phyloP scores from a whole-genome alignment of 1,284 basidiomycete genomes.

The Sutorius eximius region DNA sequence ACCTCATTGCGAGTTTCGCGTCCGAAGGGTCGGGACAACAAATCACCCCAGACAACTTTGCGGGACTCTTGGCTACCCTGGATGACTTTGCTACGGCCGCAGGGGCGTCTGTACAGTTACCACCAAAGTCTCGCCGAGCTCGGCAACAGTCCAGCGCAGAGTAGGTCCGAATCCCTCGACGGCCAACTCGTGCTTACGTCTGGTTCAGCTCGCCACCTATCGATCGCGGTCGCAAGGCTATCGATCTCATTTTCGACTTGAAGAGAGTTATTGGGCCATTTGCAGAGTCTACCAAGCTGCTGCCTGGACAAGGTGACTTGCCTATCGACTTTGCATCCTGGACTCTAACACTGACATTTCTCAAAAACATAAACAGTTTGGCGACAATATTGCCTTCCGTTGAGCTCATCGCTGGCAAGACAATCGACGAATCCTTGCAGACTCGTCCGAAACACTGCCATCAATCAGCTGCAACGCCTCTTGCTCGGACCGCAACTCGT shows the following conservation, averaged over 20 bases:
- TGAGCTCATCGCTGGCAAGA: slow-evolving; percentile 75
- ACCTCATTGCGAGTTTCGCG: slow-evolving; percentile 66
- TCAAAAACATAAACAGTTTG: slow-evolving; percentile 55
- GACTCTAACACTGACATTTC: slow-evolving; percentile 9
- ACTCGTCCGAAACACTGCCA: slow-evolving; percentile 83
- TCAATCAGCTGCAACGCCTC: slow-evolving; percentile 85
- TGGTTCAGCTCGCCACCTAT: slow-evolving; percentile 66
- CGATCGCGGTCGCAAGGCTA: slow-evolving; percentile 78
- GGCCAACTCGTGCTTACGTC: slow-evolving; percentile 5
- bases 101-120: slow-evolving; percentile 58
- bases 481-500: slow-evolving; percentile 79
- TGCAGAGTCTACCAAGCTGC: slow-evolving; percentile 47
- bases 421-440: slow-evolving; percentile 87
- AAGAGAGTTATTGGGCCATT: slow-evolving; percentile 63
- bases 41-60: slow-evolving; percentile 79
- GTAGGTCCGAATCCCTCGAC: slow-evolving; percentile 36
- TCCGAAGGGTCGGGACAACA: slow-evolving; percentile 57
- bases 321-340: not conserved
- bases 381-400: slow-evolving; percentile 78
- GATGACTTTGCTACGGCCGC: slow-evolving; percentile 86
- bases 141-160: slow-evolving; percentile 54
- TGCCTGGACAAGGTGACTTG: slow-evolving; percentile 49
- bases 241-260: slow-evolving; percentile 78
- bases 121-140: slow-evolving; percentile 49
- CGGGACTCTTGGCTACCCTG: slow-evolving; percentile 77